Base-by-base conservation (phyloP, 495 filamentous ascomycete genomes). In the Gamarada debralockiae region DNA sequence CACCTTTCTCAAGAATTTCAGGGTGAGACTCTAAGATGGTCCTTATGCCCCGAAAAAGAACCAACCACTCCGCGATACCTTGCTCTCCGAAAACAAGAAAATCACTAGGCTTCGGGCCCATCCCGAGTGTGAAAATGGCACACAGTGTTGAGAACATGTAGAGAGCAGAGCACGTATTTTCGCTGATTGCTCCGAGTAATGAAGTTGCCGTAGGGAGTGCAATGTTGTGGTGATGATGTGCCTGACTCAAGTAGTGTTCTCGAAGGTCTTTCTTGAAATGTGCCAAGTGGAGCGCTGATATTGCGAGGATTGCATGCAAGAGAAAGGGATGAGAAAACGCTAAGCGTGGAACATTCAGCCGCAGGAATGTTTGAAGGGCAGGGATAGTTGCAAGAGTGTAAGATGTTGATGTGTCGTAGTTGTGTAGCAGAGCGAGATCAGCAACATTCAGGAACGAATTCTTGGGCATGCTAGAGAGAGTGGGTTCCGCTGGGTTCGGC, bases 201-300 rank as follows among this genome's bases (percentile, higher is more conserved):
- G 43, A 17, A 9, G 55, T 31, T 18, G 46, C 42, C 5, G 49
- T 17, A 23, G 36, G 52, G 8, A 56, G 41, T 8, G 46, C 53
- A 15, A 36, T 15, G 18, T 22, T 15, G 17, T 56, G 36, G 8
- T 48, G 47, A 14, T 21, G 29, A 17, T 50, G 17, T 14, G 53
- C 53, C 6, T 44, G 21, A 4, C 1, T 22, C 18, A 42, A 37
- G 15, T 49, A 25, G 5, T 50, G 24, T 12, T 25, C 6, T 39
- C 48, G 45, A 5, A 58, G 52, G 9, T 50, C 37, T 29, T 69
- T 20, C 18, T 39, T 20, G 37, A 39, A 20, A 39, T 39, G 37
- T 39, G 37, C 37, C 37, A 39, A 3, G 87, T 45, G 42, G 4
- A 45, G 22, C 20, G 42, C 42, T 15, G 42, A 45, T 20, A 45